Percentiles rank a stretch among this genome's conserved stretches.
Conservation (phyloP, 495 filamentous ascomycete genomes). For the Paragyromitra xinjiangensis region DNA sequence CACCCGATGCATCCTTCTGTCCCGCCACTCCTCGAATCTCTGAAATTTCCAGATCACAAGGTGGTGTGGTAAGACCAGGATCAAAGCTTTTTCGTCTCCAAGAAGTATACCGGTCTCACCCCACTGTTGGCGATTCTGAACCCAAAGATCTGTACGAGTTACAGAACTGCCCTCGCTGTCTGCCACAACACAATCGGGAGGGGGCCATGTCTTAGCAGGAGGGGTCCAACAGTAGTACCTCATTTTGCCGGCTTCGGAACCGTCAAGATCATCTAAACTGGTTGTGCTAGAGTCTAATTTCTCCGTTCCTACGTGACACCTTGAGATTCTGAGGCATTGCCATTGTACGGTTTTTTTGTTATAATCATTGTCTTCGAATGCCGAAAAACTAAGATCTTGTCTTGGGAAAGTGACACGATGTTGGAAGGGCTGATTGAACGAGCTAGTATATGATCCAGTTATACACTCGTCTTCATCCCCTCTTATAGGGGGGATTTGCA, state of each 20-base stretch:
- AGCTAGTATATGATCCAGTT: conserved; percentile 8
- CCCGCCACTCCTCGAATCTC: conserved; percentile 21
- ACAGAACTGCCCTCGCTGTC: not conserved
- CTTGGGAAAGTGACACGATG: conserved; percentile 27
- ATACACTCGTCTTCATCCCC: conserved; percentile 5
- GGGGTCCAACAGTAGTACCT: conserved; percentile 3
- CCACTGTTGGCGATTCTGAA: not conserved
- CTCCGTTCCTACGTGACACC: not conserved
- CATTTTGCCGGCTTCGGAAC: not conserved
- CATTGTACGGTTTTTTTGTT: not conserved
- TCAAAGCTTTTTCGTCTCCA: conserved; percentile 27
- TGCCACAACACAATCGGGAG: not conserved
- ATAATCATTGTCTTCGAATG: conserved; percentile 25
- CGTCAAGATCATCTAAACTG: not conserved
- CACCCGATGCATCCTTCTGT: conserved; percentile 29
- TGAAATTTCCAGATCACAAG: conserved; percentile 33
- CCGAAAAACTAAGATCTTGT: conserved; percentile 32
- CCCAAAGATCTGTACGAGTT: not conserved
- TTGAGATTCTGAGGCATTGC: conserved; percentile 18
- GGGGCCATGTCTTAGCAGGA: conserved; percentile 10
- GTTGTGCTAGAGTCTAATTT: not conserved
- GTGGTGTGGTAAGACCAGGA: conserved; percentile 27
- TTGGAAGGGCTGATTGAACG: not conserved
- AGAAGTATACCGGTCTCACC: conserved; percentile 10
- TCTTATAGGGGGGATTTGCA: conserved; percentile 5